Conservation (phyloP, 768 basidiomycete genomes). For the Suillus occidentalis region DNA sequence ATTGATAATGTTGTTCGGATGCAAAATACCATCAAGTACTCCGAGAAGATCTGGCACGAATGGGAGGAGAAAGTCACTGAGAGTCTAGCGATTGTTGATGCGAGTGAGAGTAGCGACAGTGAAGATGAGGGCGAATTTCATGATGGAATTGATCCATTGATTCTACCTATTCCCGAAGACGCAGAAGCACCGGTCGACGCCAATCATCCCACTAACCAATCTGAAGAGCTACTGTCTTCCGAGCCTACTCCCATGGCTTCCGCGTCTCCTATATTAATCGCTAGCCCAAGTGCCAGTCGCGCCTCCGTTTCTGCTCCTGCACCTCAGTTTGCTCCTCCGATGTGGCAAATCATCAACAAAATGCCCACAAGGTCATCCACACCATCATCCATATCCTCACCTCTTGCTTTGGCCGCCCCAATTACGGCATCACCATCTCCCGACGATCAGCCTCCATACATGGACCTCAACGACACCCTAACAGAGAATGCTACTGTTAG, state of each 20-base stretch:
- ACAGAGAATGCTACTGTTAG: constrained; percentile 46
- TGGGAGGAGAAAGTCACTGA: constrained; percentile 90
- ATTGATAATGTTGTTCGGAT: constrained; percentile 92
- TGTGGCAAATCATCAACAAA: constrained; percentile 40
- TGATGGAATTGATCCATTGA: constrained; percentile 25
- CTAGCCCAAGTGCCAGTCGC: constrained; percentile 23
- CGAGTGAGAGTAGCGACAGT: constrained; percentile 52
- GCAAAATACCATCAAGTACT: constrained; percentile 95
- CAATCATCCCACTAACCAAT: constrained; percentile 14
- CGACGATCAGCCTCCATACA: constrained; percentile 61
- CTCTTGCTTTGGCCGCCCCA: constrained; percentile 80
- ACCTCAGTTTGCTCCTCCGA: constrained; percentile 46
- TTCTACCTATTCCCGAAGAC: constrained; percentile 21
- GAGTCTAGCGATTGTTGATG: constrained; percentile 55
- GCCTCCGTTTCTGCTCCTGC: constrained; percentile 32
- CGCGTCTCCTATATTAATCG: constrained; percentile 37
- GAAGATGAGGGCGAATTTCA: constrained; percentile 41
- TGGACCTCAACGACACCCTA: constrained; percentile 60
- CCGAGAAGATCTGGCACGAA: constrained; percentile 95
- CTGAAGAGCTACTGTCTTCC: constrained; percentile 38
- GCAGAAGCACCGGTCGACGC: constrained; percentile 19
- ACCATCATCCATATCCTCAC: constrained; percentile 86
- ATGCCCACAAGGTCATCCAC: constrained; percentile 82
- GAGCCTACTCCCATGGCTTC: constrained; percentile 74
- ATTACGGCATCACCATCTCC: constrained; percentile 69